Evolutionary conservation across 1,139 yeast genomes (phyloP).

Genomic region (Zygosaccharomyces sapae): DNA sequence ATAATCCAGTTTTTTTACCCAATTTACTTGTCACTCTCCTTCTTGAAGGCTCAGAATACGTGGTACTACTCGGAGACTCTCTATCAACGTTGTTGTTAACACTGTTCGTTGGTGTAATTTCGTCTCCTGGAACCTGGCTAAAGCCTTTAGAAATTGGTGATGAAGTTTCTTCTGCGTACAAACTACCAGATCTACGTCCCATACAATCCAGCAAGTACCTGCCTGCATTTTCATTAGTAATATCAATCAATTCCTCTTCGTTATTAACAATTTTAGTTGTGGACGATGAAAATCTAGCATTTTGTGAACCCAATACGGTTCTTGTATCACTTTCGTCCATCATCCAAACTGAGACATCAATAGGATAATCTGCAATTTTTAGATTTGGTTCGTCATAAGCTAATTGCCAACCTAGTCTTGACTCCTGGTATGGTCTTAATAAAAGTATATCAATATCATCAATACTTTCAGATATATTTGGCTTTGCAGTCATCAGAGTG

Average conservation of each 20-base stretch:
- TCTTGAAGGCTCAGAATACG: slow-evolving; percentile 1
- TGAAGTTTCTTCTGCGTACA: slow-evolving; percentile 5
- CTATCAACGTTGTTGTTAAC: slow-evolving; percentile 5
- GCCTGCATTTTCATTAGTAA: slow-evolving; percentile 17
- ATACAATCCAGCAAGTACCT: slow-evolving; percentile 25
- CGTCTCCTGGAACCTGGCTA: slow-evolving; percentile 7
- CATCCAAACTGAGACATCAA: slow-evolving; percentile 27
- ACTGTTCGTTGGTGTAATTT: slow-evolving; percentile 1
- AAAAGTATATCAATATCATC: slow-evolving; percentile 30
- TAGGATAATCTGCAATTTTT: slow-evolving; percentile 29
- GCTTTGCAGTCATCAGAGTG: slow-evolving; percentile 8
- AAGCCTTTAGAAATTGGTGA: not conserved
- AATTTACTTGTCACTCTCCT: slow-evolving; percentile 10
- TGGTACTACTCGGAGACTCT: slow-evolving; percentile 4
- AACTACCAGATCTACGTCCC: slow-evolving; percentile 19
- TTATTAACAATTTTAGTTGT: slow-evolving; percentile 17
- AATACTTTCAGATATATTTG: slow-evolving; percentile 9
- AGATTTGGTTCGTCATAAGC: slow-evolving; percentile 35
- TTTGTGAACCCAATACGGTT: slow-evolving; percentile 6
- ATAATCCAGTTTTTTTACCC: slow-evolving; percentile 15
- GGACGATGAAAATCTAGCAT: slow-evolving; percentile 6
- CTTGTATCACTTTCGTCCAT: slow-evolving; percentile 13
- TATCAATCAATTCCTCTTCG: slow-evolving; percentile 14
- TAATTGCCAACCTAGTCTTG: slow-evolving; percentile 30
- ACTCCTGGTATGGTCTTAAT: slow-evolving; percentile 24